Percentiles rank a stretch among this genome's conserved stretches.
phyloP scores from a whole-genome alignment of 768 basidiomycete species.

The Russula emetica region DNA sequence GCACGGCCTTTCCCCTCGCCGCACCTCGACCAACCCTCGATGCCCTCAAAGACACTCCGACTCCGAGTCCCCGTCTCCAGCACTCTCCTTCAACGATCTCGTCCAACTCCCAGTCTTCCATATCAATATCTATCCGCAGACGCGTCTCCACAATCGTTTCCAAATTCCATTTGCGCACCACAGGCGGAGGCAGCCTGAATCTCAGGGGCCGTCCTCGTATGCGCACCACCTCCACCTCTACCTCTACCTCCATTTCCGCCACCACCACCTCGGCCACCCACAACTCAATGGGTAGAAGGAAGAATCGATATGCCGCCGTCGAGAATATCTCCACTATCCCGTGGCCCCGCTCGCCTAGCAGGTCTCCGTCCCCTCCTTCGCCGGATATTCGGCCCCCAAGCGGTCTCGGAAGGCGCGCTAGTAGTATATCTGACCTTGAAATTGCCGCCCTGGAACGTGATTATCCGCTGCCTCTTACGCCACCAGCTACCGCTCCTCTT shows the following conservation, averaged over 20 bases:
- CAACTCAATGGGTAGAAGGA: no score
- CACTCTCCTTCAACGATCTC: slow-evolving; percentile 19
- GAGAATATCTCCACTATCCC: background rate
- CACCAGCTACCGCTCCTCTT: background rate
- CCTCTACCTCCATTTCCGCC: background rate
- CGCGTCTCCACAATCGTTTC: slow-evolving; percentile 5
- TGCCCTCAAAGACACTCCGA: background rate
- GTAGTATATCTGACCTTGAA: slow-evolving; percentile 18
- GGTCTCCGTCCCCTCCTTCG: slow-evolving; percentile 27
- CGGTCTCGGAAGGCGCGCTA: slow-evolving; percentile 29
- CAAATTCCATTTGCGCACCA: background rate
- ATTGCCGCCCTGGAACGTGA: background rate
- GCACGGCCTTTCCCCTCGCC: background rate
- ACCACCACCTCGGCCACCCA: slow-evolving; percentile 1
- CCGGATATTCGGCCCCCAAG: slow-evolving; percentile 29
- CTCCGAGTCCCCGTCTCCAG: slow-evolving; percentile 9
- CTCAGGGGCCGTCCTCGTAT: background rate
- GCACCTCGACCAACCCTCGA: background rate
- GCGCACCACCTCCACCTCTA: background rate
- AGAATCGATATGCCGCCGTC: no score
- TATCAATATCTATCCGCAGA: background rate
- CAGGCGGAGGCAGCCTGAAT: background rate
- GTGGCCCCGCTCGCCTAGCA: slow-evolving; percentile 21
- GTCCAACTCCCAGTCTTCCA: slow-evolving; percentile 12
- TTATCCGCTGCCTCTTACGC: background rate